Evolutionary conservation across 2,329 filamentous ascomycete genomes (phyloP).

Genomic region (Pseudocercospora fuligena): DNA sequence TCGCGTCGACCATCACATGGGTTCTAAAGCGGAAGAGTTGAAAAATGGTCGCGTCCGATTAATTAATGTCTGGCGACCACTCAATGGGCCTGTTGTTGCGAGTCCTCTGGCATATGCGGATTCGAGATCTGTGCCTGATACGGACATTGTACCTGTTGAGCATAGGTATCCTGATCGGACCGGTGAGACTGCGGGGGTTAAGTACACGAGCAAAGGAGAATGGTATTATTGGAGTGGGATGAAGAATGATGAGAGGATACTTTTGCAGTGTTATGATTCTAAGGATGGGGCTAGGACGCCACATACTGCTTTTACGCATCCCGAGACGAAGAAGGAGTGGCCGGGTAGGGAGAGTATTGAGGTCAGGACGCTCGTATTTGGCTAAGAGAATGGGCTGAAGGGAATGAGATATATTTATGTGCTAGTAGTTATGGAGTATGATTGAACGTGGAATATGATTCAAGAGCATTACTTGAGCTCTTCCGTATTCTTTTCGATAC

Average conservation of each 20-base stretch:
- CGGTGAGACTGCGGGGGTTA: constrained; percentile 76
- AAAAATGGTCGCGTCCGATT: constrained; percentile 75
- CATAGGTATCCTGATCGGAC: constrained; percentile 72
- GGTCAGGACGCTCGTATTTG: constrained; percentile 81
- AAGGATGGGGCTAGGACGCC: constrained; percentile 54
- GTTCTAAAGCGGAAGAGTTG: constrained; percentile 68
- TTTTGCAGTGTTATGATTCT: constrained; percentile 57
- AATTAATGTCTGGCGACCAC: constrained; percentile 81
- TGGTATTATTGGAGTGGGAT: constrained; percentile 86
- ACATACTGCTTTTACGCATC: constrained; percentile 81
- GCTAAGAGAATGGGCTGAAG: constrained; percentile 21
- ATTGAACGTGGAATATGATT: not conserved
- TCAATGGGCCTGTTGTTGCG: constrained; percentile 62
- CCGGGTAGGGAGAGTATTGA: constrained; percentile 82
- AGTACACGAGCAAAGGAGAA: constrained; percentile 63
- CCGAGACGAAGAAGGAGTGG: constrained; percentile 68
- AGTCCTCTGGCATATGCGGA: constrained; percentile 64
- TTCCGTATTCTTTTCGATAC: not conserved
- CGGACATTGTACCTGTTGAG: constrained; percentile 72
- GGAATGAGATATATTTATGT: not conserved
- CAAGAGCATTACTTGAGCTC: not conserved
- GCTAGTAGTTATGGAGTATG: not conserved
- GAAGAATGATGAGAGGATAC: constrained; percentile 62
- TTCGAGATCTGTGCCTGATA: constrained; percentile 58
- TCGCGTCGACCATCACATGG: constrained; percentile 71